These are phyloP conservation scores for Talaromyces sp. DNA, from an alignment of 2,329 filamentous ascomycete species.

Conservation along the genomic window DNA sequence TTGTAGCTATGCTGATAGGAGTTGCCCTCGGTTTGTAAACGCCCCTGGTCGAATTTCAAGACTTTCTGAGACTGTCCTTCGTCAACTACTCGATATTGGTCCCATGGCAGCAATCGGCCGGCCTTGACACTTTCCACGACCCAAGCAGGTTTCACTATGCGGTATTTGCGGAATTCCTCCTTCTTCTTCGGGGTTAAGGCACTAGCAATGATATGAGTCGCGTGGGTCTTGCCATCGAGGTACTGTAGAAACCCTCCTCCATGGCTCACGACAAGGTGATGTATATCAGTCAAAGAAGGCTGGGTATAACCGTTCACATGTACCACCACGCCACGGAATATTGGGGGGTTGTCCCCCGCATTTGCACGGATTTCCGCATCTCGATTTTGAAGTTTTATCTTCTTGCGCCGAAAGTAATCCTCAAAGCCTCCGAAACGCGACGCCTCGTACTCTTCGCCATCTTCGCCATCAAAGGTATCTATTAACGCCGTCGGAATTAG, in stretches of 20 bases:
- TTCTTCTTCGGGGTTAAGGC: conserved; percentile 87
- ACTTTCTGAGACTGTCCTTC: conserved; percentile 79
- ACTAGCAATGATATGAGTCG: conserved; percentile 92
- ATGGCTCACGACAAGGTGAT: conserved; percentile 80
- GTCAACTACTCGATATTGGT: conserved; percentile 74
- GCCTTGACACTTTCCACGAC: conserved; percentile 81
- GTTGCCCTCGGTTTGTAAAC: conserved; percentile 61
- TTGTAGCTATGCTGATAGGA: conserved; percentile 61
- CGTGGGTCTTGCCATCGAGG: conserved; percentile 86
- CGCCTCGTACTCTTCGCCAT: conserved; percentile 82
- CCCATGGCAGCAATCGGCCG: conserved; percentile 78
- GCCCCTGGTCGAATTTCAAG: conserved; percentile 58
- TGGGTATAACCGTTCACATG: conserved; percentile 97
- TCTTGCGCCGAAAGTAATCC: conserved; percentile 93
- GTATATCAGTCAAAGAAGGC: conserved; percentile 82
- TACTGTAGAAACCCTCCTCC: conserved; percentile 96
- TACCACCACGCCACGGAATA: conserved; percentile 86
- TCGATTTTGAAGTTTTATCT: conserved; percentile 92
- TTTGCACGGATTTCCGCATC: conserved; percentile 73
- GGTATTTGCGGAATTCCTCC: conserved; percentile 78
- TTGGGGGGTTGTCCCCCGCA: conserved; percentile 64
- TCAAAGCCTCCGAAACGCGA: conserved; percentile 83
- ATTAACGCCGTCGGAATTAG: conserved; percentile 9
- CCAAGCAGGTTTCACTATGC: conserved; percentile 93
- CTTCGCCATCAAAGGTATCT: conserved; percentile 72